Evolutionary conservation across 2,329 filamentous ascomycete genomes (phyloP), one percentile per base, ranked within the genome.

Genomic region (Pezicula neosporulosa): DNA sequence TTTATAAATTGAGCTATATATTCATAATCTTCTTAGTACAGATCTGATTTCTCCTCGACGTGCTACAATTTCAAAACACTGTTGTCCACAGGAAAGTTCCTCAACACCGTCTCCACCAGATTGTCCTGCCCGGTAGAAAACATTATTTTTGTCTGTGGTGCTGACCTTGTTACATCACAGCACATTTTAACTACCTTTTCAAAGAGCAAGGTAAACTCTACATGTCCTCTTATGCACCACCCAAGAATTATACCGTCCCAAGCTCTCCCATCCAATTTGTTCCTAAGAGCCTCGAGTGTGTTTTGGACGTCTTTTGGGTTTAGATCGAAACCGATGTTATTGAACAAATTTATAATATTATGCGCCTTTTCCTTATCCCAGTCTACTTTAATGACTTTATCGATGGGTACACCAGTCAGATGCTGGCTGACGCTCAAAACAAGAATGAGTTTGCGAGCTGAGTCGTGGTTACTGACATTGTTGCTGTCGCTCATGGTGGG

Each of bases 211-310:
- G 51, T 53, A 37, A 49, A 49, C n/a, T 53, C 47, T 13, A 49
- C 51, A 43, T 53, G 42, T 18, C 51, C 51, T 16, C 51, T 53
- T 15, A 49, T 37, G 30, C 51, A 53, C 51, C 51, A 49, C 27
- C 51, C 51, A 16, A 53, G 7, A 4, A 53, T 36, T n/a, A 53
- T 24, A 2, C 47, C 51, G 27, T 47, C 51, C 51, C 51, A 53
- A 24, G 45, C 30, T 38, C 47, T 49, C 12, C 13, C 21, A 13
- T 47, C 16, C 7, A 53, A 37, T 36, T 24, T 28, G 13, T 49
- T 15, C 19, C 42, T 16, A 6, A 53, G 42, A 39, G 47, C 43
- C 27, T 36, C 30, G 16, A 49, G 38, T 12, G 51, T 47, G 15
- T 24, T 19, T 3, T 42, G 30, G 4, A 42, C 27, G 16, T 53